Evolutionary conservation across 2,329 filamentous ascomycete species (phyloP).

Genomic region (Triangularia verruculosa): DNA sequence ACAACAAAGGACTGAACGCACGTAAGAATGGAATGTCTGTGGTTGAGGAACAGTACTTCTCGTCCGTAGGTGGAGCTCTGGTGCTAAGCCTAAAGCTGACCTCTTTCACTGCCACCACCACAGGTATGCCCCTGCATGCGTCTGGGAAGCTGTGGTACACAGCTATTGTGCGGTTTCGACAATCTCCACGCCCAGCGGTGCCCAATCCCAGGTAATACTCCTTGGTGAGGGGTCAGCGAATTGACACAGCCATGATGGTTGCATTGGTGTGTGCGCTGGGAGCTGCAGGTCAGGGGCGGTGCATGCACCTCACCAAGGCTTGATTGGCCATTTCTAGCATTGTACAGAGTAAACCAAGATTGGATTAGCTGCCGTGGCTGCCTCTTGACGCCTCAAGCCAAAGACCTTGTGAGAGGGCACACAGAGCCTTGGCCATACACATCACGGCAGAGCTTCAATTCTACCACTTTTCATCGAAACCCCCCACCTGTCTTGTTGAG

Average conservation of each 20-base stretch:
- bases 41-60: not conserved
- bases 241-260: not conserved
- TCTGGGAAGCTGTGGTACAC: not conserved
- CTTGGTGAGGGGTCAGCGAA: not conserved
- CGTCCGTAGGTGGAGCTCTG: not conserved
- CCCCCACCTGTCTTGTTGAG: not conserved
- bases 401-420: not conserved
- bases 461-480: not conserved
- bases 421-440: not conserved
- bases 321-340: not conserved
- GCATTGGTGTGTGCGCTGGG: not conserved
- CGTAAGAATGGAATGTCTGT: not conserved
- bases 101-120: not conserved
- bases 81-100: not conserved
- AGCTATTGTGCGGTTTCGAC: no score
- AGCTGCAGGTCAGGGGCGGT: not conserved
- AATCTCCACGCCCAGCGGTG: not conserved
- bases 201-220: not conserved
- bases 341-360: not conserved
- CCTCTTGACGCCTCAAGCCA: not conserved
- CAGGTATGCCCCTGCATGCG: not conserved
- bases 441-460: not conserved
- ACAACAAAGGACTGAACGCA: not conserved
- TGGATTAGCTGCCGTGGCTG: not conserved
- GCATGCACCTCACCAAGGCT: not conserved